Evolutionary conservation across 768 basidiomycete species (phyloP), one percentile per base, ranked within the genome.

Genomic region (Lactifluus piperatus): DNA sequence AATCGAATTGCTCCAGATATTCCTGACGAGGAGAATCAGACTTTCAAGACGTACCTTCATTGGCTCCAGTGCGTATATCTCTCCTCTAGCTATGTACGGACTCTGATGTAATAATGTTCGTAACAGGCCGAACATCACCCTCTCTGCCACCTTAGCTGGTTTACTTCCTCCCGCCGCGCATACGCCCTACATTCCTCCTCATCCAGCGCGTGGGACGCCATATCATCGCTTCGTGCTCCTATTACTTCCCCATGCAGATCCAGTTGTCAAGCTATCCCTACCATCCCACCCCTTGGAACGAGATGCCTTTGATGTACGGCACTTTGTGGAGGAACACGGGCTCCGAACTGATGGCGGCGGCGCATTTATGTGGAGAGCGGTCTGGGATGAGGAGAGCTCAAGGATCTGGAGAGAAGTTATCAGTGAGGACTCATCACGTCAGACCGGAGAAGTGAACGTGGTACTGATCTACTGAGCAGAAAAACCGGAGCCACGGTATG

Each of bases 141-240:
- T 97, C 58, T 85, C 84, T 49, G 82, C 81, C 1, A 75, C 74
- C n/a, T 74, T 76, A 68, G 65, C 71, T 43, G 73, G 65, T 56
- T 68, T 64, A 13, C 75, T 75, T 48, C 70, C 82, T 52, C 67
- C 76, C 37, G 67, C 78, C 62, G 71, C 76, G 1, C 87, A 89
- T 69, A 88, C 86, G 6, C 73, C 74, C 26, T 97, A 94, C 71
- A 76, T 94, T 63, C 89, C 95, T 5, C 97, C 94, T 4, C 93
- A 97, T 64, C 95, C 95, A 3, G 88, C 92, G 69, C 80, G 81
- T 37, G 93, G 94, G 51, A 87, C 93, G 11, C 82, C 83, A 0
- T 93, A 91, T 72, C 95, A 99, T 72, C 91, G 95, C 62, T 97
- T 95, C 71, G 81, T 83, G 9, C 65, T 86, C 45, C 74, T 95